These are phyloP conservation scores for Sporothrix euskadiensis DNA, from an alignment of 2,329 filamentous ascomycete genomes.

Conservation along the genomic window DNA sequence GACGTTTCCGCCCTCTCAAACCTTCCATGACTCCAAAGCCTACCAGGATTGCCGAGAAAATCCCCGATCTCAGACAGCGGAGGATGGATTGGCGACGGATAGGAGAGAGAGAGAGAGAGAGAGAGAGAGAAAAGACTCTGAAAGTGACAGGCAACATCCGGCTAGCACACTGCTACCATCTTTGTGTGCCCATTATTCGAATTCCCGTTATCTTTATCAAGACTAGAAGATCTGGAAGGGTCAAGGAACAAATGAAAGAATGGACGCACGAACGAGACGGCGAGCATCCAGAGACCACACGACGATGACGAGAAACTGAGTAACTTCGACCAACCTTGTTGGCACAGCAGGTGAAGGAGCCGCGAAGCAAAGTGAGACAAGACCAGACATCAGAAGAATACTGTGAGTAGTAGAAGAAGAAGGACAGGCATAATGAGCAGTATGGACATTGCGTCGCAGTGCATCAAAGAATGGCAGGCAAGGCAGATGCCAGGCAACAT, in stretches of 20 bases:
- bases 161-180: no score
- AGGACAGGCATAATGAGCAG: not conserved
- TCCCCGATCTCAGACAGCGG: not conserved
- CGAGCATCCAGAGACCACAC: not conserved
- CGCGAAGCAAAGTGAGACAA: not conserved
- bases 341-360: not conserved
- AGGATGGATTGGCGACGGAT: not conserved
- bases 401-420: not conserved
- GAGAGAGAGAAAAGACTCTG: no score
- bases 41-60: not conserved
- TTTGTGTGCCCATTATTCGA: no score
- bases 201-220: not conserved
- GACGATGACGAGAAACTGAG: not conserved
- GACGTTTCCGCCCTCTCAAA: not conserved
- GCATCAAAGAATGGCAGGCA: not conserved
- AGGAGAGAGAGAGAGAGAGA: not conserved
- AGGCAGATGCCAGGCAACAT: conserved; percentile 7
- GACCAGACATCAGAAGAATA: not conserved
- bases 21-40: not conserved
- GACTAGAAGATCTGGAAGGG: not conserved
- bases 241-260: not conserved
- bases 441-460: not conserved
- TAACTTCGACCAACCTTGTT: not conserved
- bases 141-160: not conserved
- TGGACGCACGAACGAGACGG: no score